These are phyloP conservation scores for Plectosphaerella cucumerina DNA, from an alignment of 2,329 filamentous ascomycete genomes.

Conservation along the genomic window DNA sequence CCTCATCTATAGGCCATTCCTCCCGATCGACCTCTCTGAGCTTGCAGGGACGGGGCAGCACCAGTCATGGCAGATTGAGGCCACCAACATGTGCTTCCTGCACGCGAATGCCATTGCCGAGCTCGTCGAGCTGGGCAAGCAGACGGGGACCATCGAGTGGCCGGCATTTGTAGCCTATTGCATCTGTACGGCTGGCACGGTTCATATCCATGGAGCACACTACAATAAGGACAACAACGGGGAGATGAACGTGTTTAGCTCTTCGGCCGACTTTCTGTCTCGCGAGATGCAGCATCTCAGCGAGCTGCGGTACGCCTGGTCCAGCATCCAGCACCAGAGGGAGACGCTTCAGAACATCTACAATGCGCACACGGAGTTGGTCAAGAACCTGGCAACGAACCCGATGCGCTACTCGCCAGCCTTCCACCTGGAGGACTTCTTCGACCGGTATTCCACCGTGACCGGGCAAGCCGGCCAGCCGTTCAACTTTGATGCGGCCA, in stretches of 20 bases:
- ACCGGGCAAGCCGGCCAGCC: constrained; percentile 54
- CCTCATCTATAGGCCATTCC: constrained; percentile 79
- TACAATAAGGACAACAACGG: constrained; percentile 57
- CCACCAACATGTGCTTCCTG: constrained; percentile 79
- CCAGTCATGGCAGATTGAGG: constrained; percentile 89
- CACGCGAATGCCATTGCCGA: constrained; percentile 87
- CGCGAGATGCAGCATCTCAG: constrained; percentile 76
- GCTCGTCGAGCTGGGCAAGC: constrained; percentile 72
- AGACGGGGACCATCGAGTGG: constrained; percentile 74
- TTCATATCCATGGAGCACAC: constrained; percentile 81
- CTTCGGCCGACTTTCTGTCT: constrained; percentile 64
- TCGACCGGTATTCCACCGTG: constrained; percentile 68
- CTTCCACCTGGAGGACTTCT: constrained; percentile 84
- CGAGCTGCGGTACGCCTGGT: constrained; percentile 72
- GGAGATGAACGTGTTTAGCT: constrained; percentile 60
- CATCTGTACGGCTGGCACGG: constrained; percentile 79
- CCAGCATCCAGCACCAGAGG: constrained; percentile 73
- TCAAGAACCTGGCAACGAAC: constrained; percentile 65
- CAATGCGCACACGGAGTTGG: constrained; percentile 74
- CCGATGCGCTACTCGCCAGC: constrained; percentile 71
- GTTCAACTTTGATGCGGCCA: constrained; percentile 66
- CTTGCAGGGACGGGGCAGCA: constrained; percentile 77
- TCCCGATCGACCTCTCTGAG: constrained; percentile 79
- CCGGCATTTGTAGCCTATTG: constrained; percentile 84
- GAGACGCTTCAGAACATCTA: constrained; percentile 76